phyloP scores from a whole-genome alignment of 805 yeast species.

The Zygosaccharomyces siamensis region DNA sequence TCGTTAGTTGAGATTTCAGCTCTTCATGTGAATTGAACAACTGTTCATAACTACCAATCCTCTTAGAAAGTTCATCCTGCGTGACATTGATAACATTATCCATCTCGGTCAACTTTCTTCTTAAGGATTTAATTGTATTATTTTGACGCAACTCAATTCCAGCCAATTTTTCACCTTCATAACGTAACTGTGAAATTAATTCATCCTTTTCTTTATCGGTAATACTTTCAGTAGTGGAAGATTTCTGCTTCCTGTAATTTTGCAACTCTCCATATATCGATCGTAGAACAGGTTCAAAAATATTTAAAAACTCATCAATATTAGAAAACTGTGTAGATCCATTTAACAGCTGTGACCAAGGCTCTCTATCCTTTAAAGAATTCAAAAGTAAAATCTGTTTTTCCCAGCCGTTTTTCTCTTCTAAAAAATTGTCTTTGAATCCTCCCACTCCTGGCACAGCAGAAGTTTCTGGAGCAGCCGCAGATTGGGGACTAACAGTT shows the following conservation, averaged over 20 bases:
- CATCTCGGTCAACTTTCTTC: conserved; percentile 40
- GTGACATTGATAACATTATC: conserved; percentile 34
- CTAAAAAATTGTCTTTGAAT: background rate
- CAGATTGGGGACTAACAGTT: background rate
- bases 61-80: conserved; percentile 12
- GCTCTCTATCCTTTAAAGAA: conserved; percentile 4
- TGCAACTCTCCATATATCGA: background rate
- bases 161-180: conserved; percentile 72
- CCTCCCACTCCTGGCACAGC: background rate
- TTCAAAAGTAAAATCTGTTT: background rate
- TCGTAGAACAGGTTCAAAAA: conserved; percentile 11
- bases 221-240: conserved; percentile 10
- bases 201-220: conserved; percentile 41
- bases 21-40: conserved; percentile 22
- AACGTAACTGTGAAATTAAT: conserved; percentile 58
- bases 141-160: conserved; percentile 64
- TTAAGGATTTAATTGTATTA: conserved; percentile 60
- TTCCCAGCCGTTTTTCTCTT: background rate
- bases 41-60: conserved; percentile 26
- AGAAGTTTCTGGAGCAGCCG: background rate
- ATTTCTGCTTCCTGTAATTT: conserved; percentile 10
- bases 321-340: background rate
- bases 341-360: conserved; percentile 11
- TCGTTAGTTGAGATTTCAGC: conserved; percentile 21
- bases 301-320: conserved; percentile 6